A percentile compares a stretch with the other conserved stretches of the same genome.
Evolutionary conservation across 1,284 basidiomycete species (phyloP).

Genomic region (Neolentinus lepideus): DNA sequence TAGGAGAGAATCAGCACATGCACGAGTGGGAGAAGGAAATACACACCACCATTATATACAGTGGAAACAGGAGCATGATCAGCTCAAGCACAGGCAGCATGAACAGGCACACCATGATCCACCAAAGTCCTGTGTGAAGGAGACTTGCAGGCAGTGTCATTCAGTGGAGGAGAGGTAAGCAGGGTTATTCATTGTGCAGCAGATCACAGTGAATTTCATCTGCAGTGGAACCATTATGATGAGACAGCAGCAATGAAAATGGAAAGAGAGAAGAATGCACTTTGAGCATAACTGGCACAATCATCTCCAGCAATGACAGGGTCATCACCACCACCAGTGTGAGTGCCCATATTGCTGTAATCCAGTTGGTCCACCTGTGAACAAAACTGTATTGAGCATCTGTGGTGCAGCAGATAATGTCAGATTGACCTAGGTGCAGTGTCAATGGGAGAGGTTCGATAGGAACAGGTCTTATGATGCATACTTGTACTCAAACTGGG

Average conservation of each 20-base stretch:
- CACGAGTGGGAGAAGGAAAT: too few species aligned
- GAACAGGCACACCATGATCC: not conserved
- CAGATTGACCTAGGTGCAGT: not conserved
- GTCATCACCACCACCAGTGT: not conserved
- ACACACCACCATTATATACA: not conserved
- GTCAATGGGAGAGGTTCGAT: not conserved
- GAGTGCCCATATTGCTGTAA: not conserved
- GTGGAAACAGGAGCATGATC: not conserved
- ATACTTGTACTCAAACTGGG: not conserved
- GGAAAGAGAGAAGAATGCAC: too few species aligned
- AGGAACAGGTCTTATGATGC: not conserved
- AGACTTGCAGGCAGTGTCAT: not conserved
- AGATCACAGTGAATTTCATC: not conserved
- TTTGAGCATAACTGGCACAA: not conserved
- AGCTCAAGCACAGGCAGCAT: not conserved
- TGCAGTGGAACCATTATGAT: not conserved
- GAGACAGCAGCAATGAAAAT: too few species aligned
- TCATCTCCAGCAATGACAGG: not conserved
- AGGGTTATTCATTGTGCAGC: not conserved
- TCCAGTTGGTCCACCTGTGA: not conserved
- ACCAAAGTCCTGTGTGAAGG: not conserved
- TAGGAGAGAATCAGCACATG: too few species aligned
- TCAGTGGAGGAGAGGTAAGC: not conserved
- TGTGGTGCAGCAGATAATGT: too few species aligned
- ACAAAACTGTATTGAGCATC: not conserved